Evolutionary conservation across 441 rosid genomes (phyloP), one percentile per base, ranked within the genome.

Genomic region (Populus tomentosa): DNA sequence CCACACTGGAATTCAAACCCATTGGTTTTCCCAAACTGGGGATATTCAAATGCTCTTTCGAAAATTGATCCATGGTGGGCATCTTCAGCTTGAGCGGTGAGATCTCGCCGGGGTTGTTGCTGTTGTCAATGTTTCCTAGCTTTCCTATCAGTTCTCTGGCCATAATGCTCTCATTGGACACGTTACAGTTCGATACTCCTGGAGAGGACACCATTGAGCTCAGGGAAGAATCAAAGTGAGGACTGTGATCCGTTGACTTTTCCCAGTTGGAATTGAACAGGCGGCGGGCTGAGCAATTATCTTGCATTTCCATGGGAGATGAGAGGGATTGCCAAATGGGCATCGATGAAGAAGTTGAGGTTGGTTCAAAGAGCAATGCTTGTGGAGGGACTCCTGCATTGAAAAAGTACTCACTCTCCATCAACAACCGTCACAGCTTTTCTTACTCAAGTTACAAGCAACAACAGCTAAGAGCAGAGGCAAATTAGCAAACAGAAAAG

Each of bases 181-280:
- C 61, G 77, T 80, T 69, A 10, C 84, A 85, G 40, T 79, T 84
- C 5, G 90, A 84, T 0, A 85, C 88, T 0, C 78, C 86, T 2
- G 93, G 93, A 7, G 95, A 90, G 18, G 94, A 87, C 35, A 85
- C 92, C 63, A 88, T 85, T 64, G 96, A 91, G 74, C 91, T 85
- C 69, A 90, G 80, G 18, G 88, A 86, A 4, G 96, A 90, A 66
- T 90, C 91, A 86, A 93, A 93, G 75, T 90, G 93, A 84, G 87
- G 92, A 85, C 84, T 80, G 82, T 89, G 98, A 86, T 87, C 96
- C 87, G 87, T 71, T 81, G 87, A 73, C 82, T 83, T 83, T 4
- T 84, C 90, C 89, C 90, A 86, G 66, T 35, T 80, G 40, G 84
- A 75, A 56, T 76, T 78, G 71, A 76, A 84, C 73, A 88, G 78